Evolutionary conservation across 345 rosid genomes (phyloP).

Genomic region (Dovyalis caffra): DNA sequence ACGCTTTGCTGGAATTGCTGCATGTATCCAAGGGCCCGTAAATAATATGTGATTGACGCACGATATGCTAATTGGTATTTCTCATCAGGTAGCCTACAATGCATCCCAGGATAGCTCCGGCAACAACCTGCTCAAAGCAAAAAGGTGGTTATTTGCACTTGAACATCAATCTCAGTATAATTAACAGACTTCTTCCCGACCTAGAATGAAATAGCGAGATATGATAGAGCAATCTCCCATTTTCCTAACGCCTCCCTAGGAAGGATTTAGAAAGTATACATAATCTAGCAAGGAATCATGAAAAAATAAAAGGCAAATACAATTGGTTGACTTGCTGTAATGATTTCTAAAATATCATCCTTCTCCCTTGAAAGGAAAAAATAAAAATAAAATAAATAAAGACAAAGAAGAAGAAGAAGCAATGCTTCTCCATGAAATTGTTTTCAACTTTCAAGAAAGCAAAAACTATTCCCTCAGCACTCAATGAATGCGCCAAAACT

Average conservation of each 20-base stretch:
- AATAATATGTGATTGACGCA: background rate
- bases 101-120: slow-evolving; percentile 75
- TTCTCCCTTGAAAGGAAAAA: too few relatives aligned
- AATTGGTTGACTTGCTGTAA: background rate
- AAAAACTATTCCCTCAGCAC: background rate
- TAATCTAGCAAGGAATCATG: background rate
- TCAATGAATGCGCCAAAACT: background rate
- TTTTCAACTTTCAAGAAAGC: background rate
- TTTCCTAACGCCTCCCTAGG: background rate
- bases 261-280: background rate
- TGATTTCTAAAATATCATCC: background rate
- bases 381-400: too few relatives aligned
- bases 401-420: too few relatives aligned
- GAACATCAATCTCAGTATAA: background rate
- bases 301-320: background rate
- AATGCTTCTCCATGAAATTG: background rate
- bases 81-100: slow-evolving; percentile 74
- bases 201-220: background rate
- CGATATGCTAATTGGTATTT: slow-evolving; percentile 37
- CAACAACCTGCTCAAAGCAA: slow-evolving; percentile 62
- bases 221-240: background rate
- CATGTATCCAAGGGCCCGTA: background rate
- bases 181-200: background rate
- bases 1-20: background rate
- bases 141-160: background rate